These are phyloP conservation scores for Selaginella tamariscina DNA, from an alignment of 75 land plant species.

Conservation along the genomic window DNA sequence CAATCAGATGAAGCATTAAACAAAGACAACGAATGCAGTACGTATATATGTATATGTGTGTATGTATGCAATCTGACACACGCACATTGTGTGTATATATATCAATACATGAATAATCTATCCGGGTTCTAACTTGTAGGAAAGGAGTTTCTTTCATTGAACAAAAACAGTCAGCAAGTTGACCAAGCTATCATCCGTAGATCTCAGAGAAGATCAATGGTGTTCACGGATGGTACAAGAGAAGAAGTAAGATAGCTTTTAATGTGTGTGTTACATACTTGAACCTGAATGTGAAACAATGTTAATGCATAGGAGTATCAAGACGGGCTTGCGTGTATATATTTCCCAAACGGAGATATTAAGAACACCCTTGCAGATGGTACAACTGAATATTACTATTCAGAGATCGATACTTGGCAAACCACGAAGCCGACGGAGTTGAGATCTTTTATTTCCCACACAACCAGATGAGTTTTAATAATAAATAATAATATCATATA, in stretches of 20 bases:
- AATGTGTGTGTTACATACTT: no score
- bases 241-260: background rate
- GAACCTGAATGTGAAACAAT: no score
- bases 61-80: no score
- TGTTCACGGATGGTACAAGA: background rate
- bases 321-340: background rate
- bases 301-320: background rate
- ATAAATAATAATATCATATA: no score
- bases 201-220: background rate
- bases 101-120: no score
- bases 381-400: constrained; percentile 8
- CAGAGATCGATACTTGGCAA: constrained; percentile 6
- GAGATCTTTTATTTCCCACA: constrained; percentile 8
- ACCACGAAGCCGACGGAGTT: constrained; percentile 9
- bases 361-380: constrained; percentile 4
- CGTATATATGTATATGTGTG: no score
- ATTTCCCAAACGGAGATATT: constrained; percentile 8
- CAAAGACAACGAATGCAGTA: no score
- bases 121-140: no score
- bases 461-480: constrained; percentile 2
- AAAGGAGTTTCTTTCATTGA: no score
- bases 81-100: no score
- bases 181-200: background rate
- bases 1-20: no score
- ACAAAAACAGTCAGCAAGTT: no score